Evolutionary conservation across 306 rosid species (phyloP).

Genomic region (Nissolia schottii): DNA sequence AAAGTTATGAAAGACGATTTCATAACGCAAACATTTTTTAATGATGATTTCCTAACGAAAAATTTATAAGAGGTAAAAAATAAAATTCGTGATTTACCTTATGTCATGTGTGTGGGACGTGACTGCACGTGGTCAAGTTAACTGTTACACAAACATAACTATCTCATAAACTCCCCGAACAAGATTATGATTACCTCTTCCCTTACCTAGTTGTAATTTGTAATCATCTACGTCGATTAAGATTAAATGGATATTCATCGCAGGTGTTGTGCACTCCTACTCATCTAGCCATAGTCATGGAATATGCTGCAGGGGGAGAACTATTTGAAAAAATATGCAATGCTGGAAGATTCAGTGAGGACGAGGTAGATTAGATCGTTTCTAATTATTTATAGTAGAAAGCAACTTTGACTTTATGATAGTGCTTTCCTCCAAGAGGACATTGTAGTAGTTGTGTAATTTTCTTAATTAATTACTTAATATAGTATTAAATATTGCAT

Average conservation of each 20-base stretch:
- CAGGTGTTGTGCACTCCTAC: conserved; percentile 85
- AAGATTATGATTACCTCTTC: not conserved
- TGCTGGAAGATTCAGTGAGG: conserved; percentile 97
- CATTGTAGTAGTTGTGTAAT: conserved; percentile 19
- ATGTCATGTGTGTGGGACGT: too few relatives aligned
- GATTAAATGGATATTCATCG: not conserved
- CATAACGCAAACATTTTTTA: too few relatives aligned
- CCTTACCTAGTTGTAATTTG: not conserved
- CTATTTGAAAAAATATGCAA: conserved; percentile 88
- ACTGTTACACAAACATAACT: too few relatives aligned
- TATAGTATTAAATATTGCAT: not conserved
- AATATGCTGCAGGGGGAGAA: conserved; percentile 97
- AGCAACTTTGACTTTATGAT: conserved; percentile 13
- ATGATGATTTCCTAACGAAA: too few relatives aligned
- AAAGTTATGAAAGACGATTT: too few relatives aligned
- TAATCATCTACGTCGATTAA: not conserved
- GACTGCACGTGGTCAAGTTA: too few relatives aligned
- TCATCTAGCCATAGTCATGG: conserved; percentile 94
- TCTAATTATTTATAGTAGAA: not conserved
- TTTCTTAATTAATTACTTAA: not conserved
- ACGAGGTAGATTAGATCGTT: conserved; percentile 57
- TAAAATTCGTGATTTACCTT: too few relatives aligned
- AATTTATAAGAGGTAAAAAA: too few relatives aligned
- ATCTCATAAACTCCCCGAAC: too few relatives aligned
- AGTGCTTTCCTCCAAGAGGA: conserved; percentile 29